A percentile compares a stretch with the other conserved stretches of the same genome.
Conservation (phyloP, 176 grass and related monocot genomes). For the Bothriochloa decipiens region DNA sequence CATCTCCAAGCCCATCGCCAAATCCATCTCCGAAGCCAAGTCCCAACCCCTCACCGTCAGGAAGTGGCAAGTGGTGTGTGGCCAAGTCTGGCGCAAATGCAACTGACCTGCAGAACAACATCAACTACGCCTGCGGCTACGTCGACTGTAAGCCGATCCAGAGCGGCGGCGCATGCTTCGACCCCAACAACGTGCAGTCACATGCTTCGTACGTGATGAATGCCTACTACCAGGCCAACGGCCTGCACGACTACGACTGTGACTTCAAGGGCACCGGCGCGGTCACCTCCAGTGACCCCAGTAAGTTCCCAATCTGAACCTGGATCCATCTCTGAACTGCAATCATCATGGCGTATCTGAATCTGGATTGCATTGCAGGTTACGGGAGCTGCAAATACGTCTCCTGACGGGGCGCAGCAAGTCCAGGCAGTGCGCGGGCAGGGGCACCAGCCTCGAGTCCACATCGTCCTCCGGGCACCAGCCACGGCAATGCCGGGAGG, state of each 20-base stretch:
- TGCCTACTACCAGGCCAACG: conserved; percentile 63
- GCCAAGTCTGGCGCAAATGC: conserved; percentile 41
- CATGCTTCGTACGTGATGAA: conserved; percentile 75
- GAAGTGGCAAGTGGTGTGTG: conserved; percentile 70
- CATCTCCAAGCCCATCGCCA: conserved; percentile 35
- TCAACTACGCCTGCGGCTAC: conserved; percentile 66
- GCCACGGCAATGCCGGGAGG: conserved; percentile 6
- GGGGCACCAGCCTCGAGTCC: conserved; percentile 43
- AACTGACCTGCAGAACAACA: conserved; percentile 67
- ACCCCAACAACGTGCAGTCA: conserved; percentile 51
- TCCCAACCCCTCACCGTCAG: conserved; percentile 37
- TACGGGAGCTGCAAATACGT: conserved; percentile 55
- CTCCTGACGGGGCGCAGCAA: conserved; percentile 60
- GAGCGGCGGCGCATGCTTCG: conserved; percentile 58
- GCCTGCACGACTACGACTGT: conserved; percentile 50
- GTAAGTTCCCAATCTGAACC: conserved; percentile 35
- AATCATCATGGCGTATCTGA: neutral
- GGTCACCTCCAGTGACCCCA: conserved; percentile 57
- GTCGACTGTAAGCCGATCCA: conserved; percentile 66
- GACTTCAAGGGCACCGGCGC: conserved; percentile 59
- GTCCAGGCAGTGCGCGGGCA: conserved; percentile 45
- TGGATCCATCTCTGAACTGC: neutral
- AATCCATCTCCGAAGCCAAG: conserved; percentile 38
- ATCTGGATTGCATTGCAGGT: conserved; percentile 22
- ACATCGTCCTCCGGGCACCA: conserved; percentile 32